These are phyloP conservation scores for Dalbergia cultrata DNA, from an alignment of 306 rosid species.

Conservation along the genomic window DNA sequence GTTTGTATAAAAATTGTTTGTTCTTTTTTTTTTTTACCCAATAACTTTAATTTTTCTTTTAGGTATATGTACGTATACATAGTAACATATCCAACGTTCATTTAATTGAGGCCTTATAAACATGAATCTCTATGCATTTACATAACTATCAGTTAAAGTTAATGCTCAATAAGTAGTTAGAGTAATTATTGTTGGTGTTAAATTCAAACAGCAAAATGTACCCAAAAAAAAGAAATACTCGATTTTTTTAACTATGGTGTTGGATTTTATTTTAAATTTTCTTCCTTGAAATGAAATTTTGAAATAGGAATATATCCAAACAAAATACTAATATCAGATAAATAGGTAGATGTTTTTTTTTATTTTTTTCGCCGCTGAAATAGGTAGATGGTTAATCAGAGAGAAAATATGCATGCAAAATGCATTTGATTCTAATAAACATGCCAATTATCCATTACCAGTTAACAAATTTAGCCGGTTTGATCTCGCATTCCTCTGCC, in stretches of 20 bases:
- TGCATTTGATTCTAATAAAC: slow-evolving; percentile 12
- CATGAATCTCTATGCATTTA: background rate
- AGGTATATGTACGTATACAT: too few species aligned
- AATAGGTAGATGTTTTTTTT: background rate
- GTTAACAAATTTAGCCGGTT: slow-evolving; percentile 13
- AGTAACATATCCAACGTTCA: too few species aligned
- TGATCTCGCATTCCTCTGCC: background rate
- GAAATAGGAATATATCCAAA: background rate
- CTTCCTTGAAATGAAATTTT: background rate
- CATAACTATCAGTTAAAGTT: background rate
- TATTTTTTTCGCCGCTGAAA: background rate
- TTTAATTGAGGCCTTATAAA: background rate
- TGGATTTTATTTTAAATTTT: background rate
- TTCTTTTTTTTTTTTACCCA: too few species aligned
- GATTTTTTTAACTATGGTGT: background rate
- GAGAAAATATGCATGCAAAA: too few species aligned
- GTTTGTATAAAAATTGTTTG: too few species aligned
- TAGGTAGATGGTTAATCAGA: background rate
- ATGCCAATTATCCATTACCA: background rate
- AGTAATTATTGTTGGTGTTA: background rate
- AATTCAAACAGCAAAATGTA: background rate
- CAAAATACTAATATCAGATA: background rate
- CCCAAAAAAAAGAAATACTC: background rate
- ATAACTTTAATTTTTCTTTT: too few species aligned
- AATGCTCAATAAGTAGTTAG: background rate